Evolutionary conservation across 345 rosid species (phyloP).

Genomic region (Lagerstroemia speciosa): DNA sequence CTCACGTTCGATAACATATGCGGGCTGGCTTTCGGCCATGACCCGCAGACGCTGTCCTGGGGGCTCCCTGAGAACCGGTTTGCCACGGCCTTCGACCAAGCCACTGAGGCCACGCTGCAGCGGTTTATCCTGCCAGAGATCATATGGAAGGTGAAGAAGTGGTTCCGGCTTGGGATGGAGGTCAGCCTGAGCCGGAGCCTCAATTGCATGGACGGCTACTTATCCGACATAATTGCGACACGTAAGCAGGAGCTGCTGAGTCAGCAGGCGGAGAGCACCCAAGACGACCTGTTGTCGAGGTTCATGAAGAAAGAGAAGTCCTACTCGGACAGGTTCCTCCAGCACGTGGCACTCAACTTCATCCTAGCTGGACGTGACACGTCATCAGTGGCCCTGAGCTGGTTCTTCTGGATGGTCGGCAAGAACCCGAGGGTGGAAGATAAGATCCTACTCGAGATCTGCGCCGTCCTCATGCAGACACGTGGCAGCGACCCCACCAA

Average conservation of each 20-base stretch:
- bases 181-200: conserved; percentile 25
- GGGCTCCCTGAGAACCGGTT: conserved; percentile 32
- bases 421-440: conserved; percentile 26
- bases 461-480: conserved; percentile 28
- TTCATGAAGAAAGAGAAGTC: conserved; percentile 37
- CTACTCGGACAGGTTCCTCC: conserved; percentile 36
- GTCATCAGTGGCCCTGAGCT: conserved; percentile 36
- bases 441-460: conserved; percentile 26
- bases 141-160: conserved; percentile 28
- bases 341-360: conserved; percentile 36
- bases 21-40: conserved; percentile 37
- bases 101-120: conserved; percentile 39
- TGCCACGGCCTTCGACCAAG: conserved; percentile 32
- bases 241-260: conserved; percentile 29
- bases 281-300: conserved; percentile 35
- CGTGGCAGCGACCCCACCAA: conserved; percentile 25
- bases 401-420: conserved; percentile 36
- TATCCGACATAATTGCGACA: conserved; percentile 27
- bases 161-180: conserved; percentile 38
- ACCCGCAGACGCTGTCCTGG: conserved; percentile 27
- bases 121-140: conserved; percentile 31
- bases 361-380: conserved; percentile 47
- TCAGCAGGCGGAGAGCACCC: conserved; percentile 12
- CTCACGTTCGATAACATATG: conserved; percentile 47
- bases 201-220: conserved; percentile 19